A percentile compares a stretch with the other conserved stretches of the same genome.
phyloP scores from a whole-genome alignment of 768 basidiomycete species.

The Mycena vulgaris region DNA sequence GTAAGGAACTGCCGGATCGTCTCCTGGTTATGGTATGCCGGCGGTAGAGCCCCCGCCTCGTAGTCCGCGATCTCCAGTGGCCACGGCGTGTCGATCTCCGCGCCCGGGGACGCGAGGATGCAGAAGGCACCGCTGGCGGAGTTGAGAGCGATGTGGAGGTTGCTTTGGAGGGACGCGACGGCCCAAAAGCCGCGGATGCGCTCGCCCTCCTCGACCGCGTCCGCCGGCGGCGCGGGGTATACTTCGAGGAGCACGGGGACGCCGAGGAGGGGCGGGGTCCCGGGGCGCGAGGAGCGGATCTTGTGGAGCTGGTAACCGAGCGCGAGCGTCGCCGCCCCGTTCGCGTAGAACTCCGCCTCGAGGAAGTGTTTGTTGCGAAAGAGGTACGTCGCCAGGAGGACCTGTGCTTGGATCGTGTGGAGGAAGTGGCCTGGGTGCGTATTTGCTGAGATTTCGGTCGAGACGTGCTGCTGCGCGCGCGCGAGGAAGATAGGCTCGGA shows the following conservation, averaged over 20 bases:
- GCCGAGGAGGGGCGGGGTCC: conserved; percentile 10
- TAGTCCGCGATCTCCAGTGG: background rate
- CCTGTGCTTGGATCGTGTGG: conserved; percentile 35
- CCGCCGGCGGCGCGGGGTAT: conserved; percentile 14
- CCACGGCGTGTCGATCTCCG: conserved; percentile 40
- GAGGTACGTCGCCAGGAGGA: conserved; percentile 30
- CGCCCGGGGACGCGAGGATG: conserved; percentile 23
- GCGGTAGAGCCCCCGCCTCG: background rate
- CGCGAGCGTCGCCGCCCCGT: conserved; percentile 26
- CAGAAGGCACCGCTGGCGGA: conserved; percentile 10
- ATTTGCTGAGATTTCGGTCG: conserved; percentile 3
- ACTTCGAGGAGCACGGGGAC: background rate
- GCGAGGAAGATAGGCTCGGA: conserved; percentile 28
- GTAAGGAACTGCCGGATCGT: background rate
- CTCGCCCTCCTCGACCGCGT: conserved; percentile 37
- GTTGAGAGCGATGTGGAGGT: conserved; percentile 21
- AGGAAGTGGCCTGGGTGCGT: conserved; percentile 2
- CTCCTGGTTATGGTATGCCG: background rate
- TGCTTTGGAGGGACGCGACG: conserved; percentile 26
- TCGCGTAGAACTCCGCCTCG: conserved; percentile 27
- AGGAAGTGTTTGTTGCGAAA: conserved; percentile 22
- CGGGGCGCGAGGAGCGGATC: conserved; percentile 19
- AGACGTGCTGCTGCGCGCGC: conserved; percentile 21
- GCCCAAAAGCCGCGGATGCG: conserved; percentile 40
- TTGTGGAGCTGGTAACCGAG: conserved; percentile 25